Conservation (phyloP, 441 rosid genomes). For the Aquilaria agallochum region DNA sequence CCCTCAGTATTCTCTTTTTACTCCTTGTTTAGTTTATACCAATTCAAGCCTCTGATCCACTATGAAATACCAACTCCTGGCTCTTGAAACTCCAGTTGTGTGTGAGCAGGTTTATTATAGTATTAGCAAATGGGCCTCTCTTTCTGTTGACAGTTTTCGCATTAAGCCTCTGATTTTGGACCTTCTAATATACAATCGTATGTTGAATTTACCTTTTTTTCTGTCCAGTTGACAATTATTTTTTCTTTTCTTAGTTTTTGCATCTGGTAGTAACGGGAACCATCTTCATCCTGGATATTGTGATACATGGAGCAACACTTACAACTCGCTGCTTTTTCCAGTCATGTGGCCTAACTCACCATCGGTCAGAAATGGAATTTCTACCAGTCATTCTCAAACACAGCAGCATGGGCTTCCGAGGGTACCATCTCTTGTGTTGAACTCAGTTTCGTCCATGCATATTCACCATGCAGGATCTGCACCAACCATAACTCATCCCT, state of each 20-base stretch:
- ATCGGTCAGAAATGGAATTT: conserved; percentile 42
- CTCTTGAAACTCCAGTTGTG: too few relatives aligned
- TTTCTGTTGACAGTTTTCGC: too few relatives aligned
- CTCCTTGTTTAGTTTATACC: too few relatives aligned
- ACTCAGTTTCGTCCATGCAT: conserved; percentile 30
- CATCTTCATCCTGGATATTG: conserved; percentile 34
- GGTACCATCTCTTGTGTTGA: conserved; percentile 37
- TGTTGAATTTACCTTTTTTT: too few relatives aligned
- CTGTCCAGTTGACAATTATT: conserved; percentile 1
- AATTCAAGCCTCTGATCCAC: too few relatives aligned
- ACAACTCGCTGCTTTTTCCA: conserved; percentile 34
- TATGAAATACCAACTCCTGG: too few relatives aligned
- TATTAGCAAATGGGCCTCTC: too few relatives aligned
- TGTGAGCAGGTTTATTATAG: too few relatives aligned
- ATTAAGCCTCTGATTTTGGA: too few relatives aligned
- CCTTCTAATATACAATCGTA: too few relatives aligned
- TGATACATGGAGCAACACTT: conserved; percentile 42
- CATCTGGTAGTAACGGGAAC: conserved; percentile 37
- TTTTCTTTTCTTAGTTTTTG: conserved; percentile 37
- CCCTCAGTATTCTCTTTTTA: too few relatives aligned
- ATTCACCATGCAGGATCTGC: conserved; percentile 56
- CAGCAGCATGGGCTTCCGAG: conserved; percentile 38
- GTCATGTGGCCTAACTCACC: conserved; percentile 60
- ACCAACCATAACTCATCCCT: conserved; percentile 38
- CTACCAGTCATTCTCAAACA: conserved; percentile 28